Percentiles rank a stretch among this genome's conserved stretches.
These are phyloP conservation scores for Helicostylum pulchrum DNA, from an alignment of 192 early-diverging fungal species.

Conservation along the genomic window DNA sequence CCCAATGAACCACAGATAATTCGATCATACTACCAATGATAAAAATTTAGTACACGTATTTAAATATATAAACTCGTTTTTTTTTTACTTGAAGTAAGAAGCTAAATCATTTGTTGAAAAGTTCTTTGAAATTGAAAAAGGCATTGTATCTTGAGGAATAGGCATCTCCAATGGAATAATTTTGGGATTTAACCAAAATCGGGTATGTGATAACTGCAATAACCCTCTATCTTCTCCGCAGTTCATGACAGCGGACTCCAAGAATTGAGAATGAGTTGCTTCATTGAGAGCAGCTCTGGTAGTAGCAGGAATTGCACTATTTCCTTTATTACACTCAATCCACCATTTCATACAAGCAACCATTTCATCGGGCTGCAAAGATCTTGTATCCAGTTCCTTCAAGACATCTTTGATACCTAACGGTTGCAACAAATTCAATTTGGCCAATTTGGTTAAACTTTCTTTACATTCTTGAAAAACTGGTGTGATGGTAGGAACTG, in stretches of 20 bases:
- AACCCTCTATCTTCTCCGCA: conserved; percentile 32
- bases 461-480: conserved; percentile 51
- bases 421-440: conserved; percentile 40
- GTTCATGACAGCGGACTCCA: conserved; percentile 47
- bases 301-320: conserved; percentile 29
- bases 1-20: conserved; percentile 63
- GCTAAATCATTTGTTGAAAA: conserved; percentile 62
- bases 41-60: not conserved
- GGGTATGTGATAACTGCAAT: conserved; percentile 47
- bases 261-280: conserved; percentile 31
- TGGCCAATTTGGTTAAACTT: conserved; percentile 51
- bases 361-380: conserved; percentile 56
- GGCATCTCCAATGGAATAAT: conserved; percentile 60
- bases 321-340: conserved; percentile 45
- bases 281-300: conserved; percentile 12
- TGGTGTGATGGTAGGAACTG: conserved; percentile 56
- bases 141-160: conserved; percentile 57
- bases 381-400: conserved; percentile 56
- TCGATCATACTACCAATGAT: conserved; percentile 42
- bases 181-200: conserved; percentile 65
- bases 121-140: conserved; percentile 58
- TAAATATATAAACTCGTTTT: not conserved
- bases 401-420: conserved; percentile 64
- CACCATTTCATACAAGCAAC: conserved; percentile 76
- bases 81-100: conserved; percentile 35